A percentile compares a stretch with the other conserved stretches of the same genome.
These are phyloP conservation scores for Aureobasidium lini DNA, from an alignment of 2,329 filamentous ascomycete genomes.

Conservation along the genomic window DNA sequence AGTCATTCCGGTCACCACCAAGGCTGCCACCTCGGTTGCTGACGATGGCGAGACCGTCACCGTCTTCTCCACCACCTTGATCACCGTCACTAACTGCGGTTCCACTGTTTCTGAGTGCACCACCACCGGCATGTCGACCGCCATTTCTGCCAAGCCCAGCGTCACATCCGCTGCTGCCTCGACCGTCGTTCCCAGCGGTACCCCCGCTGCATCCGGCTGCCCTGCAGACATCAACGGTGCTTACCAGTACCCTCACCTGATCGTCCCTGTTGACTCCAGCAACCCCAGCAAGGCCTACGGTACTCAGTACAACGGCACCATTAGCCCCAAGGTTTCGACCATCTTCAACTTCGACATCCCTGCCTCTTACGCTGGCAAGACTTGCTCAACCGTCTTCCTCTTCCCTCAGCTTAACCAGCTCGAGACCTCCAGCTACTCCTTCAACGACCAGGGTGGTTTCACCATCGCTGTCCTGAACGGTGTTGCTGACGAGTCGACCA, in stretches of 20 bases:
- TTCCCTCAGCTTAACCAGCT: conserved; percentile 52
- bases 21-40: conserved; percentile 12
- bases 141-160: conserved; percentile 2
- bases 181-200: neutral
- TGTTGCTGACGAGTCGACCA: conserved; percentile 43
- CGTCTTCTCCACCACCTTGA: conserved; percentile 17
- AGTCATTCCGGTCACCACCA: neutral
- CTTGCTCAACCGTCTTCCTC: conserved; percentile 58
- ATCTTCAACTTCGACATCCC: conserved; percentile 67
- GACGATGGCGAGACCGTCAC: conserved; percentile 11
- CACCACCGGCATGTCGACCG: conserved; percentile 14
- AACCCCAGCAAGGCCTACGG: conserved; percentile 47
- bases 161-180: conserved; percentile 11
- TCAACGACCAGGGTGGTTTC: conserved; percentile 45
- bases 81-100: conserved; percentile 19
- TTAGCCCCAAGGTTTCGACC: conserved; percentile 46
- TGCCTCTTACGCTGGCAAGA: conserved; percentile 45
- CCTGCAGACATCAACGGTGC: conserved; percentile 22
- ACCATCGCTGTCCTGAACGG: conserved; percentile 33
- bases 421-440: conserved; percentile 51
- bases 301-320: conserved; percentile 48
- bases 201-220: conserved; percentile 15
- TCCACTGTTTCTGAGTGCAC: conserved; percentile 12
- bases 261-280: conserved; percentile 52
- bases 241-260: conserved; percentile 48